phyloP scores from a whole-genome alignment of 108 stramenopile species.

The Fragilariopsis cylindrus region DNA sequence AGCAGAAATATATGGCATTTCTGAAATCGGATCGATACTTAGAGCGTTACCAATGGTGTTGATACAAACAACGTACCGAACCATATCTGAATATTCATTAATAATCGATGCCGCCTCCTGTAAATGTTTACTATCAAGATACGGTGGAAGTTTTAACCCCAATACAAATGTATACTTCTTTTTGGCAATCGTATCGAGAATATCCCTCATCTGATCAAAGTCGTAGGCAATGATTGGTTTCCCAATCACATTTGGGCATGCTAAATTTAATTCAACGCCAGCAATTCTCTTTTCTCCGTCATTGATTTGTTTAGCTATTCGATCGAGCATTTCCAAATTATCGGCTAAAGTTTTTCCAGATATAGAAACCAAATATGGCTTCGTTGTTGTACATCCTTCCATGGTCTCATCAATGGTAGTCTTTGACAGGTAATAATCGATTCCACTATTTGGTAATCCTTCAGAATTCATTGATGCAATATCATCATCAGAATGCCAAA shows the following conservation, averaged over 20 bases:
- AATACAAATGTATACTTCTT: constrained; percentile 50
- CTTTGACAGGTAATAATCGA: constrained; percentile 84
- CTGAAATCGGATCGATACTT: constrained; percentile 62
- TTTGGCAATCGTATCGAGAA: constrained; percentile 43
- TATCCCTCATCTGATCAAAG: constrained; percentile 84
- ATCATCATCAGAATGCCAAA: constrained; percentile 43
- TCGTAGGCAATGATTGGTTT: constrained; percentile 94
- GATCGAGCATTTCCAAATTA: constrained; percentile 82
- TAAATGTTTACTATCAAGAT: constrained; percentile 87
- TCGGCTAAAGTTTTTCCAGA: constrained; percentile 81
- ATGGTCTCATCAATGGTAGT: constrained; percentile 74
- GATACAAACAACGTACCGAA: constrained; percentile 76
- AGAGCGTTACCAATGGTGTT: constrained; percentile 91
- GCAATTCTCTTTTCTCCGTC: constrained; percentile 47
- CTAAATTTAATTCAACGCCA: constrained; percentile 87
- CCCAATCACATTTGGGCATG: constrained; percentile 93
- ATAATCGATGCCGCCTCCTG: constrained; percentile 75
- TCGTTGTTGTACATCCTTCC: constrained; percentile 39
- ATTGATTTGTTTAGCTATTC: constrained; percentile 35
- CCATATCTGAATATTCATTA: constrained; percentile 63
- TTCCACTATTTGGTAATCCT: constrained; percentile 89
- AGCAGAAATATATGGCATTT: constrained; percentile 71
- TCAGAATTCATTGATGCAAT: constrained; percentile 84
- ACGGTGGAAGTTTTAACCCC: constrained; percentile 92
- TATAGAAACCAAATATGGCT: constrained; percentile 90